Percentiles rank a stretch among this genome's conserved stretches.
Evolutionary conservation across 371 early-diverging fungal genomes (phyloP).

Genomic region (Syncephalis fuscata): DNA sequence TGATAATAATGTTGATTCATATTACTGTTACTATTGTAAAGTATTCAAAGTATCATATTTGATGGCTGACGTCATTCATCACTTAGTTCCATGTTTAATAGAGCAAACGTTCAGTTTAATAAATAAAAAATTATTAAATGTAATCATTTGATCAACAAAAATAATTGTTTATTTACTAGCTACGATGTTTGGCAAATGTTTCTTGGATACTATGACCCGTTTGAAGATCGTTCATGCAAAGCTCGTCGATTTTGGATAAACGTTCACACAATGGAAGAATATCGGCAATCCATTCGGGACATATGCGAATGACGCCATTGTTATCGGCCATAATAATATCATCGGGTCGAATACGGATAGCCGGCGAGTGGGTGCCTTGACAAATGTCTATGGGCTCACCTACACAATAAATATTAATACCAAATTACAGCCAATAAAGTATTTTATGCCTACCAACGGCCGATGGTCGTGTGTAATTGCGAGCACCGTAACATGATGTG

Average conservation of each 20-base stretch:
- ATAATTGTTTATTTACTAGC: background rate
- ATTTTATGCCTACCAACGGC: too few relatives aligned
- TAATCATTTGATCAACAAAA: too few relatives aligned
- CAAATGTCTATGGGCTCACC: conserved; percentile 25
- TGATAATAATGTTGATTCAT: too few relatives aligned
- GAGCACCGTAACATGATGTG: background rate
- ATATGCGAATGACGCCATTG: conserved; percentile 60
- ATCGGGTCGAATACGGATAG: conserved; percentile 33
- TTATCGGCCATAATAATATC: conserved; percentile 66
- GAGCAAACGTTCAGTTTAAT: too few relatives aligned
- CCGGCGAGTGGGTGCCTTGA: conserved; percentile 18
- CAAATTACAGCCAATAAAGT: too few relatives aligned
- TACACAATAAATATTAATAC: too few relatives aligned
- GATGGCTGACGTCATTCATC: too few relatives aligned
- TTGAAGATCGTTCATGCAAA: conserved; percentile 46
- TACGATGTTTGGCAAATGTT: conserved; percentile 46
- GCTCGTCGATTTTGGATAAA: conserved; percentile 36
- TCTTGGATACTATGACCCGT: conserved; percentile 35
- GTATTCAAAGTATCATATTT: too few relatives aligned
- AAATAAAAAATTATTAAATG: too few relatives aligned
- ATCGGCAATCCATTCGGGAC: conserved; percentile 24
- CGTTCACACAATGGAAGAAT: conserved; percentile 34
- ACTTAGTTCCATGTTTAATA: too few relatives aligned
- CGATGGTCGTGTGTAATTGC: background rate
- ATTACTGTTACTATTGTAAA: too few relatives aligned